Base-by-base conservation (phyloP, 2,329 filamentous ascomycete species). In the Chaetothyriales sp. region DNA sequence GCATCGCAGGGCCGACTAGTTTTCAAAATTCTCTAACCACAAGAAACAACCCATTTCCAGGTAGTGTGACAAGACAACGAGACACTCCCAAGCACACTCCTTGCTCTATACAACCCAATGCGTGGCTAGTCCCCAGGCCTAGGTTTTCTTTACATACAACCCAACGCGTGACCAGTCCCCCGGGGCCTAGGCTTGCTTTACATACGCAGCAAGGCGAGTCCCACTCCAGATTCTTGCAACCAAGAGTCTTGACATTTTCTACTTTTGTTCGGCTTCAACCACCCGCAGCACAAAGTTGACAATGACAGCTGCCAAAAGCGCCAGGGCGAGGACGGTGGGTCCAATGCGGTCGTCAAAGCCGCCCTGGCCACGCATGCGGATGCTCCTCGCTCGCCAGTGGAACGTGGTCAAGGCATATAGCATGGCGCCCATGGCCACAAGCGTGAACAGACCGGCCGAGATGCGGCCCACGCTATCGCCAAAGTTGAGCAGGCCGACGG, bases 261-360 rank as follows among this genome's bases (percentile, higher is more conserved):
- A 22, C 13, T 20, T 18, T 15, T 2, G 40, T 47, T 48, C 54
- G n/a, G 47, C 46, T 19, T 57, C 54, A 47, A 56, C 54, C 20
- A 61, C 51, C 52, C 89, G 78, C 65, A 98, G 73, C 40, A 94
- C 83, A 67, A 98, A 97, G 74, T 98, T 98, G 64, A 95, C 86
- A 50, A 95, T 75, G n/a, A 98, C 87, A 13, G 90, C 92, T 47
- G 86, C 76, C 62, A 95, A 72, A 59, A 98, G 73, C 50, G 90
- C 85, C 62, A 95, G 77, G 47, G 90, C 87, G 68, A 98, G 70
- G 49, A 97, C 80, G 0, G 89, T 95, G 4, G 92, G 92, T 6
- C 92, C 92, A 63, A 95, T 89, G 44, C 89, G 81, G 73, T 98
- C 92, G 67, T 98, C 92, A 66, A 98, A 97, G 19, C 92, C 92